Conservation (phyloP, 2,329 filamentous ascomycete species). For the Colletotrichum viniferum region DNA sequence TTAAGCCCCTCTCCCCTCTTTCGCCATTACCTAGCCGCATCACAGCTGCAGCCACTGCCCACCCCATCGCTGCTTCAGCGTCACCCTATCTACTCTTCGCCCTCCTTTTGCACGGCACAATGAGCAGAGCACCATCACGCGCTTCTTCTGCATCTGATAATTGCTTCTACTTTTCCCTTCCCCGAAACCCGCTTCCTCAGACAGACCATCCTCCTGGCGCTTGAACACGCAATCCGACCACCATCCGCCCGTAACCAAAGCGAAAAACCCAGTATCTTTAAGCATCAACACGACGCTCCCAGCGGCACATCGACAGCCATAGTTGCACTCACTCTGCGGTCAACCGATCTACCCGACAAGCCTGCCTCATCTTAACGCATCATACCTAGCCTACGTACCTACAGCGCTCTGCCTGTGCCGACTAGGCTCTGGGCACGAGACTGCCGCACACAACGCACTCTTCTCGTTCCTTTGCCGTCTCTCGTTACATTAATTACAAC, state of each 20-base stretch:
- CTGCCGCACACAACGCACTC: not conserved
- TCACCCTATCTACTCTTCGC: slow-evolving; percentile 7
- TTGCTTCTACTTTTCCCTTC: slow-evolving; percentile 17
- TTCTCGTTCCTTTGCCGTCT: not conserved
- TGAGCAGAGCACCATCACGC: slow-evolving; percentile 20
- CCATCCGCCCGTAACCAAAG: not conserved
- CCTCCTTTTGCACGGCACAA: slow-evolving; percentile 17
- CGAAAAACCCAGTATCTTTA: not conserved
- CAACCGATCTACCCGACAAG: not conserved
- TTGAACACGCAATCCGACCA: not conserved
- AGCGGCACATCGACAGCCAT: not conserved
- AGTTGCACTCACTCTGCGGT: not conserved
- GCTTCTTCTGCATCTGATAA: slow-evolving; percentile 7
- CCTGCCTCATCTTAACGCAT: not conserved
- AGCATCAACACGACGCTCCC: not conserved
- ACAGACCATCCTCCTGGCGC: slow-evolving; percentile 14
- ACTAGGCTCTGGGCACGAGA: not conserved
- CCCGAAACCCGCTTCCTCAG: not conserved
- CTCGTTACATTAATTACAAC: not conserved
- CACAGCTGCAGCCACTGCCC: not conserved
- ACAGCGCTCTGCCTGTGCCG: not conserved
- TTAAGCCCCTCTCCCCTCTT: slow-evolving; percentile 19
- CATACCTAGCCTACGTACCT: not conserved
- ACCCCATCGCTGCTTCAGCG: not conserved
- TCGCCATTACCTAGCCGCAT: not conserved